Percentiles rank a stretch among this genome's conserved stretches.
These are phyloP conservation scores for Discostella stelligeroides DNA, from an alignment of 108 stramenopile genomes.

Conservation along the genomic window DNA sequence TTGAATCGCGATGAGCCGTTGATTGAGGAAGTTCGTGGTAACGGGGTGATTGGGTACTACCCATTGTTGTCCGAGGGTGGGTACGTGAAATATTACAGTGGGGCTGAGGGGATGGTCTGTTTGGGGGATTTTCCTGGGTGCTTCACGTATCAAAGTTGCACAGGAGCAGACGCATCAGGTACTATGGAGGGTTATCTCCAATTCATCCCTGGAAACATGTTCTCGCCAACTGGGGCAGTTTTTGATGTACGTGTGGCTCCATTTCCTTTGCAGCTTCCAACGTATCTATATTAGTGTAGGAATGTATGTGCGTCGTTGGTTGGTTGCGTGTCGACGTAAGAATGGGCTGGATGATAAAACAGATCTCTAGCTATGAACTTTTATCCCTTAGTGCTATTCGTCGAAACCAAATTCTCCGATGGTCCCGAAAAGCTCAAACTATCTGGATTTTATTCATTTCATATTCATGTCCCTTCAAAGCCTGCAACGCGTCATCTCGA, in stretches of 20 bases:
- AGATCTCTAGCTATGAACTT: too few relatives aligned
- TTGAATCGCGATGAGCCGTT: too few relatives aligned
- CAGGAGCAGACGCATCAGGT: not conserved
- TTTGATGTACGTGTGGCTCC: constrained; percentile 36
- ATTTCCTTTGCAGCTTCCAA: constrained; percentile 8
- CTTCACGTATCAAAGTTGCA: constrained; percentile 35
- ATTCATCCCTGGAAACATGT: constrained; percentile 24
- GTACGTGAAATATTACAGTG: constrained; percentile 9
- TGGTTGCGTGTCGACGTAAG: too few relatives aligned
- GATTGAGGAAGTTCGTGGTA: constrained; percentile 40
- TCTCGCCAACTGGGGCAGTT: constrained; percentile 7
- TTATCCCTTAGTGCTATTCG: too few relatives aligned
- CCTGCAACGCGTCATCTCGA: not conserved
- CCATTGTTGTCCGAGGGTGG: constrained; percentile 57
- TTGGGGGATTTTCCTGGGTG: not conserved
- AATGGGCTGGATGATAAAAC: too few relatives aligned
- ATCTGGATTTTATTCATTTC: too few relatives aligned
- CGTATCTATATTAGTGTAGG: too few relatives aligned
- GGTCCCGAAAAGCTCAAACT: too few relatives aligned
- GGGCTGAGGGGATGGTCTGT: not conserved
- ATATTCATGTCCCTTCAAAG: too few relatives aligned
- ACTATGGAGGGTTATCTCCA: constrained; percentile 21
- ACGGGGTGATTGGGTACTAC: constrained; percentile 61
- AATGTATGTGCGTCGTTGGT: too few relatives aligned
- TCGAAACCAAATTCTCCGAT: too few relatives aligned